phyloP scores from a whole-genome alignment of 495 filamentous ascomycete genomes.

The Penicillium parvum region DNA sequence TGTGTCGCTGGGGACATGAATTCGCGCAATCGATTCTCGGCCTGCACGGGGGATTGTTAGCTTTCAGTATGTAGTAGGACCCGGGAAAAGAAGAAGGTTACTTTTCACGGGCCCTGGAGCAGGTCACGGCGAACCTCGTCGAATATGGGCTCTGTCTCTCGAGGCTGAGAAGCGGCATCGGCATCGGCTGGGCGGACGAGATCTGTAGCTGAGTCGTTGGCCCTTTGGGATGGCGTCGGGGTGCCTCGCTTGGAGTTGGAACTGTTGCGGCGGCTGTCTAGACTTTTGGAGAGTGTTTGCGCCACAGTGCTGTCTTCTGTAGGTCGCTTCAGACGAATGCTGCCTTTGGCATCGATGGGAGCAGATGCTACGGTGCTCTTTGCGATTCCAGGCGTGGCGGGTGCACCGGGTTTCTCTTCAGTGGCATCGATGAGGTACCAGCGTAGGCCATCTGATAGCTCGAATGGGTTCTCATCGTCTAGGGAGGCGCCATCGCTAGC shows the following conservation, averaged over 20 bases:
- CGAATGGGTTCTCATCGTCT: conserved; percentile 98
- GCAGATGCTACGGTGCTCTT: conserved; percentile 89
- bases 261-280: conserved; percentile 87
- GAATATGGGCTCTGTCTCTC: conserved; percentile 36
- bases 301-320: conserved; percentile 57
- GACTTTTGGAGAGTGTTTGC: conserved; percentile 75
- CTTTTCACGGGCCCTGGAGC: conserved; percentile 43
- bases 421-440: conserved; percentile 94
- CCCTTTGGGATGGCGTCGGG: conserved; percentile 29
- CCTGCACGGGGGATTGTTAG: conserved; percentile 7
- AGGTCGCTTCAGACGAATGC: conserved; percentile 54
- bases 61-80: conserved; percentile 1
- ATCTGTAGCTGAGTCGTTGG: conserved; percentile 36
- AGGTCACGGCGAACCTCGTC: conserved; percentile 51
- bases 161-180: conserved; percentile 27
- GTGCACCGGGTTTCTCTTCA: conserved; percentile 94
- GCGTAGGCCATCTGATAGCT: conserved; percentile 87
- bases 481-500: conserved; percentile 55
- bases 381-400: conserved; percentile 79
- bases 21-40: conserved; percentile 1
- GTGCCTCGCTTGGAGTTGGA: conserved; percentile 68
- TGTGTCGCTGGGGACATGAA: conserved; percentile 1
- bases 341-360: conserved; percentile 78
- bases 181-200: conserved; percentile 33
- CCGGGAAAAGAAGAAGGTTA: conserved; percentile 24